Base-by-base conservation (phyloP, 2,329 filamentous ascomycete species). In the Penicillium oxalicum region DNA sequence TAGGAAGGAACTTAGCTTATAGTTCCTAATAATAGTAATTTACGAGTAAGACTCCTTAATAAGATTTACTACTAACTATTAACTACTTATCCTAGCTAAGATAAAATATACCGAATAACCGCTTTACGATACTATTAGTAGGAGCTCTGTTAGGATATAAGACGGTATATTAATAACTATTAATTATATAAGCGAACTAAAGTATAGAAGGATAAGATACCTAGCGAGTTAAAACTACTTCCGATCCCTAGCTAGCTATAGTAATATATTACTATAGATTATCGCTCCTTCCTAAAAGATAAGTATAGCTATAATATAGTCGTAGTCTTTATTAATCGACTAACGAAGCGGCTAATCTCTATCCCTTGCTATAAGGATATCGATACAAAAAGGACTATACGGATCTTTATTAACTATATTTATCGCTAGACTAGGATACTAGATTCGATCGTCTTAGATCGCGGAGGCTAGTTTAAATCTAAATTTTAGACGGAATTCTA, bases 401-500 rank as follows among this genome's bases (percentile, higher is more conserved):
- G 12, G 3, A 13, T 41, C n/a, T 41, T 41, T 12, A 12, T 41
- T 9, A 12, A 18, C 5, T 9, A 41, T 12, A 8, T 41, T 13
- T 41, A 32, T 12, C n/a, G n/a, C 5, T 41, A 24, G 27, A 13
- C 29, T 18, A 28, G 27, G 1, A 24, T 41, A 33, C 39, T 12
- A 12, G 13, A 41, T 1, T 9, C 29, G n/a, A 50, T 57, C 9
- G 39, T 56, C 2, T 53, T 25, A 13, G 46, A 56, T 29, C 8
- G 40, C 1, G 44, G 48, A 13, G 25, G n/a, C 3, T 40, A 55
- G 12, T 57, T 55, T 13, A 29, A 49, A 1, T 41, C 40, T 5
- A 34, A 41, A 7, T 50, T 57, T 25, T 57, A 43, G 52, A 34
- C 26, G 9, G 36, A 48, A 11, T 36, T 57, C 7, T 52, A 43